phyloP scores from a whole-genome alignment of 805 yeast genomes.

The Nakazawaea wickerhamii region DNA sequence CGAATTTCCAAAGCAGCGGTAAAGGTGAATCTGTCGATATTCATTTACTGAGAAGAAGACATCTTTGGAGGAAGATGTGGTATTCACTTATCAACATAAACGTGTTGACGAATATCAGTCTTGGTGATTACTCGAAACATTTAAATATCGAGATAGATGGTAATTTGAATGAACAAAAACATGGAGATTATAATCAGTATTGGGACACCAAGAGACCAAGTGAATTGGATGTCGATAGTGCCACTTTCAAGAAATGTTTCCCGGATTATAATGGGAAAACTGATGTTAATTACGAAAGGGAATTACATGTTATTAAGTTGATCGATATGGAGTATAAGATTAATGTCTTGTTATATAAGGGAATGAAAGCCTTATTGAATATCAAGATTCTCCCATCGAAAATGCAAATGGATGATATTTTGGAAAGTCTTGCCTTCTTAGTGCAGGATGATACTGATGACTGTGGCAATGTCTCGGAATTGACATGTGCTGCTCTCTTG shows the following conservation, averaged over 20 bases:
- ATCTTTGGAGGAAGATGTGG: slow-evolving; percentile 37
- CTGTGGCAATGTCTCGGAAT: background rate
- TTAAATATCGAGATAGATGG: slow-evolving; percentile 30
- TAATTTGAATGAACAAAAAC: slow-evolving; percentile 19
- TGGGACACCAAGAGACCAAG: slow-evolving; percentile 36
- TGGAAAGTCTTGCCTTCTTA: slow-evolving; percentile 19
- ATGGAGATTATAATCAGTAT: slow-evolving; percentile 26
- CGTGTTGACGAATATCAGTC: slow-evolving; percentile 28
- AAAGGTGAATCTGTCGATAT: slow-evolving; percentile 22
- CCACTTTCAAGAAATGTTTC: slow-evolving; percentile 29
- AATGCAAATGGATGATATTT: slow-evolving; percentile 22
- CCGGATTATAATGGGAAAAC: slow-evolving; percentile 23
- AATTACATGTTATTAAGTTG: slow-evolving; percentile 42
- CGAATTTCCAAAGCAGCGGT: slow-evolving; percentile 24
- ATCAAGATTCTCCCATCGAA: slow-evolving; percentile 31
- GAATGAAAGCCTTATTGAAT: slow-evolving; percentile 31
- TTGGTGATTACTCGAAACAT: slow-evolving; percentile 33
- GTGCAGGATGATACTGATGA: slow-evolving; percentile 11
- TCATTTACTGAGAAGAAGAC: slow-evolving; percentile 28
- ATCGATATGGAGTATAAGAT: slow-evolving; percentile 41
- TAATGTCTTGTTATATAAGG: slow-evolving; percentile 36
- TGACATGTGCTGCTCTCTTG: slow-evolving; percentile 16
- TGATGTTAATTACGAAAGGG: slow-evolving; percentile 22
- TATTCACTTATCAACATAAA: slow-evolving; percentile 28
- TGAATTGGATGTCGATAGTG: slow-evolving; percentile 27